These are phyloP conservation scores for Cryptosporidium andersoni DNA, from an alignment of 169 alveolate species.

Conservation along the genomic window DNA sequence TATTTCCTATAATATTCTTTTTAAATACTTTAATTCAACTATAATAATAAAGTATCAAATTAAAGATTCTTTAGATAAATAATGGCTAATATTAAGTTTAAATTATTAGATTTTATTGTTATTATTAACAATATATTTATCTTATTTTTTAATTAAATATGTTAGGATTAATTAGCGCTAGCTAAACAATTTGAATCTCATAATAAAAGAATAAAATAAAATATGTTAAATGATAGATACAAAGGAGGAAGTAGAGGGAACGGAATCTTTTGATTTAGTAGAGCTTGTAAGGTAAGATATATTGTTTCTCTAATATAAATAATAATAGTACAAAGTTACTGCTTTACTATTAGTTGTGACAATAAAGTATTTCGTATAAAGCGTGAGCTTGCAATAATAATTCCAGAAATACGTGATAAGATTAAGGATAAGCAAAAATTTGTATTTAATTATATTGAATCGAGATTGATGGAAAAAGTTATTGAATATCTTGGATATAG, in stretches of 20 bases:
- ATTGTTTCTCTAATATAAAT: not conserved
- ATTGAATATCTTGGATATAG: slow-evolving; percentile 46
- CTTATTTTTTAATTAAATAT: too few relatives aligned
- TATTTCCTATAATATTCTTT: too few relatives aligned
- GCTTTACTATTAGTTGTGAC: slow-evolving; percentile 15
- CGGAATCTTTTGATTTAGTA: slow-evolving; percentile 7
- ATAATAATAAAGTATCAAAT: too few relatives aligned
- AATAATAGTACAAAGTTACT: not conserved
- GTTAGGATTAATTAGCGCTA: too few relatives aligned
- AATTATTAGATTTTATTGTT: too few relatives aligned
- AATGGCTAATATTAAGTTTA: too few relatives aligned
- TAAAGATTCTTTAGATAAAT: too few relatives aligned
- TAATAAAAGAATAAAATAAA: too few relatives aligned
- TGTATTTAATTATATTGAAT: slow-evolving; percentile 39
- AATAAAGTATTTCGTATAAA: slow-evolving; percentile 10
- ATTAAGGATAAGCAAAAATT: slow-evolving; percentile 1
- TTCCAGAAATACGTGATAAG: slow-evolving; percentile 22
- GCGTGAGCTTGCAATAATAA: not conserved
- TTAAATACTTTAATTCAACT: too few relatives aligned
- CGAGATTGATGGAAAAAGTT: slow-evolving; percentile 40
- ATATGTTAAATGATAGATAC: not conserved
- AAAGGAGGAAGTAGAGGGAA: not conserved
- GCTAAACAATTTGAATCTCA: too few relatives aligned
- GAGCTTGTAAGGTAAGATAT: not conserved
- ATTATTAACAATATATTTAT: too few relatives aligned